phyloP scores from a whole-genome alignment of 257 asterid species.

The Linderniella brevidens region DNA sequence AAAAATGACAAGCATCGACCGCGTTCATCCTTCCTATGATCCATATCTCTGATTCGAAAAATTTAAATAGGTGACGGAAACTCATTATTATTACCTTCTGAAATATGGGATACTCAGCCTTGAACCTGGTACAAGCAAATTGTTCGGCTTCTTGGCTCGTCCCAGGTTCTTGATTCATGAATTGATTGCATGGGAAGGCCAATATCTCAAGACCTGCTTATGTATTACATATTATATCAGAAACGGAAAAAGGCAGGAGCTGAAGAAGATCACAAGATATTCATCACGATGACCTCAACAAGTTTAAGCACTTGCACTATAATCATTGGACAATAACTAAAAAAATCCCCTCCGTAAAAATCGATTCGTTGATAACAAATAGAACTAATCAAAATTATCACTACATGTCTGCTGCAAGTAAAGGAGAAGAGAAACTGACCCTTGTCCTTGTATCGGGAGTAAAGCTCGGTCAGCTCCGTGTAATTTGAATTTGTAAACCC shows the following conservation, averaged over 20 bases:
- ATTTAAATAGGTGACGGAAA: too few relatives aligned
- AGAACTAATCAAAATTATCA: not conserved
- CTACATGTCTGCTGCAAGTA: not conserved
- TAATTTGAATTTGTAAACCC: slow-evolving; percentile 60
- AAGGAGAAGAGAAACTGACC: slow-evolving; percentile 21
- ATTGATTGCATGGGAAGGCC: slow-evolving; percentile 81
- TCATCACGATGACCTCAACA: too few relatives aligned
- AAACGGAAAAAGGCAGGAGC: not conserved
- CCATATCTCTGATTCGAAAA: too few relatives aligned
- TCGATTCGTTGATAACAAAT: not conserved
- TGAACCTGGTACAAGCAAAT: slow-evolving; percentile 58
- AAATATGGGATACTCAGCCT: slow-evolving; percentile 61
- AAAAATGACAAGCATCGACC: too few relatives aligned
- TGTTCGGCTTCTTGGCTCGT: slow-evolving; percentile 48
- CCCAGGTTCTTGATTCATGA: slow-evolving; percentile 63
- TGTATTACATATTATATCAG: not conserved
- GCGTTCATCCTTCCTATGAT: too few relatives aligned
- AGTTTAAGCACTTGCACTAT: too few relatives aligned
- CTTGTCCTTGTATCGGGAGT: slow-evolving; percentile 44
- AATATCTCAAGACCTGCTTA: slow-evolving; percentile 51
- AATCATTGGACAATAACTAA: too few relatives aligned
- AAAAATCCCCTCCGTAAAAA: too few relatives aligned
- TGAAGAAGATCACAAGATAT: too few relatives aligned
- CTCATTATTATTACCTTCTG: slow-evolving; percentile 30
- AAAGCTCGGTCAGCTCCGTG: slow-evolving; percentile 57